phyloP scores from a whole-genome alignment of 306 rosid species.

The Cyclanthera cordifolia region DNA sequence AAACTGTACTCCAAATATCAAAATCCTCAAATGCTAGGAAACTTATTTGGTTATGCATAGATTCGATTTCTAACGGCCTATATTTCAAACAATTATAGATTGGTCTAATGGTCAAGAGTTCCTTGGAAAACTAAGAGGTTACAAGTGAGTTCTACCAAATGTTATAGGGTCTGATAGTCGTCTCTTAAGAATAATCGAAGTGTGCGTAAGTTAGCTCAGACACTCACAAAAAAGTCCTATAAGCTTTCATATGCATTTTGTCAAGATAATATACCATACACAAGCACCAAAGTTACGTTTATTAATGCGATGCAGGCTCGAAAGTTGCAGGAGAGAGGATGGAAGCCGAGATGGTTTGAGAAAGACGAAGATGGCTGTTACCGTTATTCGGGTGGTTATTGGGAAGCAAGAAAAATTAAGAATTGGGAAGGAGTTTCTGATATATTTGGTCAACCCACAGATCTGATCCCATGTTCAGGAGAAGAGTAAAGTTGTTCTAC shows the following conservation, averaged over 20 bases:
- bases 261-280: not conserved
- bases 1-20: not conserved
- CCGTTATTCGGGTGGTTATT: slow-evolving; percentile 70
- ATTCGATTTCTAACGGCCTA: no score
- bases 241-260: not conserved
- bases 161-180: no score
- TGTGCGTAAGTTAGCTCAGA: no score
- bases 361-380: slow-evolving; percentile 83
- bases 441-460: slow-evolving; percentile 65
- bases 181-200: no score
- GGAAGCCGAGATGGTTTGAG: slow-evolving; percentile 94
- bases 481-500: slow-evolving; percentile 28
- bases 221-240: not conserved
- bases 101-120: not conserved
- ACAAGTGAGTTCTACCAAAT: no score
- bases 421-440: slow-evolving; percentile 74
- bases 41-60: not conserved
- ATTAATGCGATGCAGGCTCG: slow-evolving; percentile 52
- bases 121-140: no score
- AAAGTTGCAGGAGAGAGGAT: slow-evolving; percentile 93
- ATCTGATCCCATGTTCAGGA: slow-evolving; percentile 50
- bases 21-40: not conserved
- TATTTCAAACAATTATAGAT: not conserved
- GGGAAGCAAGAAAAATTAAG: slow-evolving; percentile 73
- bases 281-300: not conserved